phyloP scores from a whole-genome alignment of 371 early-diverging fungal species.

The Chytridium lagenaria region DNA sequence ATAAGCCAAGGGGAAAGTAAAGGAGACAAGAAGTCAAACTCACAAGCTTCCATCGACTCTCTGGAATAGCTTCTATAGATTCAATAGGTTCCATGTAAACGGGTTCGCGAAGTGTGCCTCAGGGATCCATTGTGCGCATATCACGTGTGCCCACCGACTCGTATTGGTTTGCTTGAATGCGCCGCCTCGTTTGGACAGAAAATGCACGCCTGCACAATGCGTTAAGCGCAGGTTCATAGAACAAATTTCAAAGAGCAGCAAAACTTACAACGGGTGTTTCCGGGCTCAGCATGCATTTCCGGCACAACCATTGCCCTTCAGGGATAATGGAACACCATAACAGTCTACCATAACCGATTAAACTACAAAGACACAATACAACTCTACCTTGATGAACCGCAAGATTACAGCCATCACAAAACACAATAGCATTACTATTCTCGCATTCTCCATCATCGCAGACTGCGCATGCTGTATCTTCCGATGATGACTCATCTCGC shows the following conservation, averaged over 20 bases:
- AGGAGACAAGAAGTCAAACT: constrained; percentile 16
- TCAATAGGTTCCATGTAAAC: constrained; percentile 99
- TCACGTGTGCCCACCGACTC: constrained; percentile 94
- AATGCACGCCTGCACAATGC: constrained; percentile 73
- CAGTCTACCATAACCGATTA: constrained; percentile 70
- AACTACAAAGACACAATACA: not conserved
- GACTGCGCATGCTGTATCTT: constrained; percentile 89
- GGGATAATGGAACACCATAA: constrained; percentile 99
- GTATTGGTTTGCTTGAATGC: constrained; percentile 96
- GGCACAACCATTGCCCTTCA: constrained; percentile 98
- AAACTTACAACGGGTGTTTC: constrained; percentile 73
- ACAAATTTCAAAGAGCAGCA: too few relatives aligned
- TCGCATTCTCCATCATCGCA: constrained; percentile 97
- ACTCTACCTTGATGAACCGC: constrained; percentile 95
- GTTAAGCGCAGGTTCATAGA: too few relatives aligned
- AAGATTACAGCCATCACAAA: constrained; percentile 98
- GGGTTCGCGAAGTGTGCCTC: constrained; percentile 89
- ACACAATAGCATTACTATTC: constrained; percentile 97
- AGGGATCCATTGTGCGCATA: constrained; percentile 96
- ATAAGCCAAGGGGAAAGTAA: too few relatives aligned
- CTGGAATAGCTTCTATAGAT: constrained; percentile 82
- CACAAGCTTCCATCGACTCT: constrained; percentile 84
- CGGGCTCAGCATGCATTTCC: constrained; percentile 95
- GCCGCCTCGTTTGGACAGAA: constrained; percentile 95
- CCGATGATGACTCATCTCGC: constrained; percentile 60